Base-by-base conservation (phyloP, 2,329 filamentous ascomycete species). In the Verticillium albo-atrum region DNA sequence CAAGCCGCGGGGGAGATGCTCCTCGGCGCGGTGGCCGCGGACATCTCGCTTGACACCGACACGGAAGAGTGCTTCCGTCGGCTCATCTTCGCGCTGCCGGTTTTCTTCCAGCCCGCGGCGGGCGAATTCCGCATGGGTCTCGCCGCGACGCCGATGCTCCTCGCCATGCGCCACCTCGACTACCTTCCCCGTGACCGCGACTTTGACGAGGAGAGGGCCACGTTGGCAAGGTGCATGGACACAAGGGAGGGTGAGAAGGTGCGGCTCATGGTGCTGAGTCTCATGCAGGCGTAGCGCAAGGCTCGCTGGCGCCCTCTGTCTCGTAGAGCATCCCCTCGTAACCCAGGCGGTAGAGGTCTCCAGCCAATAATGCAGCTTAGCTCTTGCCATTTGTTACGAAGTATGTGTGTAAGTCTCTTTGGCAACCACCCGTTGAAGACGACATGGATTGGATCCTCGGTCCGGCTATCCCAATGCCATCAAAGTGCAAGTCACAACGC, bases 101-200 rank as follows among this genome's bases (percentile, higher is more conserved):
- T 61, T 30, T 61, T 55, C 53, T 30, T 50, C 17, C 51, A 61
- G 10, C 56, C 59, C 10, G 25, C 26, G 12, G 59, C 57, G 14
- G 59, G 56, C 3, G 28, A 58, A 9, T 61, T 56, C 42, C 35
- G 56, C 3, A 54, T 52, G 20, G 32, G 34, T 30, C 23, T 56
- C 37, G 37, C 57, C 20, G 20, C 53, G 12, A 56, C 50, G n/a
- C 59, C 52, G 32, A 32, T 58, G 35, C 27, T 26, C 42, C 51
- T 55, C 15, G 59, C 56, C n/a, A 32, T 61, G 37, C 53, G 25
- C 10, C 28, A 58, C 28, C 37, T 61, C 4, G 14, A 7, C 25
- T 52, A 52, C 25, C 23, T 34, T 3, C n/a, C n/a, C 14, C 28
- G 12, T 23, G 12, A 20, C 17, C 25, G 26, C 15, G 20, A 20